Evolutionary conservation across 1,139 yeast genomes (phyloP).

Genomic region (Petasospora fabianii): DNA sequence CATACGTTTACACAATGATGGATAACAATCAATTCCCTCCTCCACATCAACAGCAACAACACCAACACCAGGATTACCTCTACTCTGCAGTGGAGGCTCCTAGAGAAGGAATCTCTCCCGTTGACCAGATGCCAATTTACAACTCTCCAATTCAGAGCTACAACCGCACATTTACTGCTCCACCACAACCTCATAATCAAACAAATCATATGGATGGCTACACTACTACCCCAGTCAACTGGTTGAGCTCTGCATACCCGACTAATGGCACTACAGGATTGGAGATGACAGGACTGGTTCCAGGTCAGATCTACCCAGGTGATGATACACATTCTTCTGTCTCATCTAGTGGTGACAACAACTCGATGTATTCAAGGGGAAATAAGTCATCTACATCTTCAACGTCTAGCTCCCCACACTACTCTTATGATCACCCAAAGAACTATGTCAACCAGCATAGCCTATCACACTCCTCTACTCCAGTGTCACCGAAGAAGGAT

Average conservation of each 20-base stretch:
- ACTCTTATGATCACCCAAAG: slow-evolving; percentile 5
- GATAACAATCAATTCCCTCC: slow-evolving; percentile 3
- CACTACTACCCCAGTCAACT: slow-evolving; percentile 3
- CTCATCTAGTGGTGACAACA: slow-evolving; percentile 5
- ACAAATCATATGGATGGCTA: slow-evolving; percentile 4
- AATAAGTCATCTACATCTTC: slow-evolving; percentile 8
- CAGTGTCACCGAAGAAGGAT: slow-evolving; percentile 1
- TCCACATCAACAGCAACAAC: too few species aligned
- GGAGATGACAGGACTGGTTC: slow-evolving; percentile 2
- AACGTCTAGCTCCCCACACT: slow-evolving; percentile 7
- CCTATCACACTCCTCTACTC: slow-evolving; percentile 2
- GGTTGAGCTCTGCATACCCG: slow-evolving; percentile 6
- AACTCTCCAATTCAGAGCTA: slow-evolving; percentile 10
- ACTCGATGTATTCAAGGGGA: slow-evolving; percentile 8
- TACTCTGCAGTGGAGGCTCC: slow-evolving; percentile 3
- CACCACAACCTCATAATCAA: not conserved
- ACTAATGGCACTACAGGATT: not conserved
- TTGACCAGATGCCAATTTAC: slow-evolving; percentile 8
- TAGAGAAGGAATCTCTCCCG: slow-evolving; percentile 6
- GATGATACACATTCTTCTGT: slow-evolving; percentile 7
- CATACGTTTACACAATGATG: too few species aligned
- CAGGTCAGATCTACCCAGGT: slow-evolving; percentile 5
- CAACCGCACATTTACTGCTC: slow-evolving; percentile 3
- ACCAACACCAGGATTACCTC: slow-evolving; percentile 12
- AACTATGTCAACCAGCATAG: not conserved